A percentile compares a stretch with the other conserved stretches of the same genome.
Evolutionary conservation across 78 protist species (phyloP).

Genomic region (Polysphondylium violaceum): DNA sequence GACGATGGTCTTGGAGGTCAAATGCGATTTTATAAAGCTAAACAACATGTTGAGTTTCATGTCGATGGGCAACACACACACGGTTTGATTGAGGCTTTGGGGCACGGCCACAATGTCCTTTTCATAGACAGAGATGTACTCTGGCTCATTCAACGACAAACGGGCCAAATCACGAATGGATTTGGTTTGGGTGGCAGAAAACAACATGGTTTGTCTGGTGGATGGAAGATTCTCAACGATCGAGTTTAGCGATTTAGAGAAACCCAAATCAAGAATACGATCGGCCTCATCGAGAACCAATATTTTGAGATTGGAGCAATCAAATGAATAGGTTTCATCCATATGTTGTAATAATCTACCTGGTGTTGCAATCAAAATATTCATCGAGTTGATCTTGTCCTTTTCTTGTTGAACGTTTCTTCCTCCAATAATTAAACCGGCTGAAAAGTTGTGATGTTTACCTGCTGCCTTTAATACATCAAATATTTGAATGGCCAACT

Average conservation of each 20-base stretch:
- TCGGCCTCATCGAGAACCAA: slow-evolving; percentile 99
- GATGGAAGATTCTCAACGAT: slow-evolving; percentile 93
- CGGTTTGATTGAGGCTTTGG: slow-evolving; percentile 69
- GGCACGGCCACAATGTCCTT: slow-evolving; percentile 71
- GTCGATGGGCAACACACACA: slow-evolving; percentile 52
- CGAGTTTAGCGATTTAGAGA: slow-evolving; percentile 83
- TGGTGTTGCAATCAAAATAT: slow-evolving; percentile 98
- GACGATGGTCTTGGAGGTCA: slow-evolving; percentile 90
- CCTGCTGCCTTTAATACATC: slow-evolving; percentile 86
- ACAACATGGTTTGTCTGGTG: slow-evolving; percentile 92
- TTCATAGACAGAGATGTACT: slow-evolving; percentile 89
- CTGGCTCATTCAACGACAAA: slow-evolving; percentile 89
- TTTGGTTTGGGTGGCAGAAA: slow-evolving; percentile 98
- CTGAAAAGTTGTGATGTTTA: slow-evolving; percentile 80
- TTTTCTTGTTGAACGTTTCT: slow-evolving; percentile 81
- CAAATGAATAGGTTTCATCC: slow-evolving; percentile 92
- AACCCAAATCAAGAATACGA: slow-evolving; percentile 96
- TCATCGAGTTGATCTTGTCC: slow-evolving; percentile 84
- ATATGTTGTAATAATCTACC: slow-evolving; percentile 99
- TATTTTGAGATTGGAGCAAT: slow-evolving; percentile 78
- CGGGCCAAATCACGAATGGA: slow-evolving; percentile 89
- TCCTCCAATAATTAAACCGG: slow-evolving; percentile 97
- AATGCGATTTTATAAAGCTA: slow-evolving; percentile 92
- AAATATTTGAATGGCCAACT: slow-evolving; percentile 97
- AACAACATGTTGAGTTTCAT: slow-evolving; percentile 92